Evolutionary conservation across 1,284 basidiomycete species (phyloP).

Genomic region (Singerocomus rubriflavus): DNA sequence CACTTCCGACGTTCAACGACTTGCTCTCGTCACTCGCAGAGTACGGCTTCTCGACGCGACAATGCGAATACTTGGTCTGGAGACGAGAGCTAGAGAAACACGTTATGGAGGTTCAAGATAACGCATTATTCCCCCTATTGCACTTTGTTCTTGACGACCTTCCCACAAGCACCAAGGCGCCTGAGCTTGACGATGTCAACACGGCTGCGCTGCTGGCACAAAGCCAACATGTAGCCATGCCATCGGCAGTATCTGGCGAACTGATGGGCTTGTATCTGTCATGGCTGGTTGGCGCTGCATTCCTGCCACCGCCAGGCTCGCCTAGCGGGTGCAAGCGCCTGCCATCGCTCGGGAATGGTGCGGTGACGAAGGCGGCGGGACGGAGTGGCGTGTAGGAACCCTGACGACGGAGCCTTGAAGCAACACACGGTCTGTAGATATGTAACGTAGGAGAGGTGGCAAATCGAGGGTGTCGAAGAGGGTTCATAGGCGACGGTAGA

Average conservation of each 20-base stretch:
- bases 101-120: conserved; percentile 91
- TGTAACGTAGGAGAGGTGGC: neutral
- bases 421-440: neutral
- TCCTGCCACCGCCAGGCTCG: conserved; percentile 67
- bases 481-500: too few relatives aligned
- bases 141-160: conserved; percentile 98
- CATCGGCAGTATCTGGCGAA: conserved; percentile 69
- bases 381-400: conserved; percentile 41
- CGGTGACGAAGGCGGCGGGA: conserved; percentile 43
- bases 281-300: conserved; percentile 88
- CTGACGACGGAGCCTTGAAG: too few relatives aligned
- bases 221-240: conserved; percentile 38
- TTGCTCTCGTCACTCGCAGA: conserved; percentile 73
- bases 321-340: conserved; percentile 40
- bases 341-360: conserved; percentile 38
- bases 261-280: conserved; percentile 90
- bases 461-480: neutral
- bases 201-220: conserved; percentile 61
- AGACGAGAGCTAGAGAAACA: conserved; percentile 90
- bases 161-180: conserved; percentile 93
- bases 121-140: conserved; percentile 94
- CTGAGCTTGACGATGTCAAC: conserved; percentile 88
- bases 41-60: conserved; percentile 81
- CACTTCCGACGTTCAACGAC: conserved; percentile 87
- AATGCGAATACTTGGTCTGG: conserved; percentile 92